Evolutionary conservation across 441 rosid species (phyloP).

Genomic region (Biscutella auriculata): DNA sequence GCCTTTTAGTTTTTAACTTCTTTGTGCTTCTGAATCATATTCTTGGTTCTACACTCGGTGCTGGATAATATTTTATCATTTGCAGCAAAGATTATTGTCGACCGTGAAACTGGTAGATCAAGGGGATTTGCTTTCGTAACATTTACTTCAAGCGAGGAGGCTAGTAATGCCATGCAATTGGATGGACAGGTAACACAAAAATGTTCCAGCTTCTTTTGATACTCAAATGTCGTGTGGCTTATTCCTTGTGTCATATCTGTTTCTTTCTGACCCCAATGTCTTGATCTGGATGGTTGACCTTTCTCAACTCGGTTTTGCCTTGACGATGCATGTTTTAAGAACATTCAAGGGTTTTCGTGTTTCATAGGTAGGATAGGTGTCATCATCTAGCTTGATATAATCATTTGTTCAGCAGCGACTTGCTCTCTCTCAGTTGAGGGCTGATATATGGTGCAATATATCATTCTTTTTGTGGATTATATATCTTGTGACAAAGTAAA

Average conservation of each 20-base stretch:
- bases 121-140: constrained; percentile 92
- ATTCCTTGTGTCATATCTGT: background rate
- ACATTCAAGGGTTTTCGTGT: background rate
- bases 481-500: background rate
- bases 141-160: constrained; percentile 56
- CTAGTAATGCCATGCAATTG: constrained; percentile 72
- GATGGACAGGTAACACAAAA: constrained; percentile 72
- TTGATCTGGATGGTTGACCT: background rate
- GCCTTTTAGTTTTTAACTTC: background rate
- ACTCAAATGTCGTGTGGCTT: background rate
- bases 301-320: background rate
- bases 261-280: background rate
- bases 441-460: background rate
- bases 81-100: constrained; percentile 76
- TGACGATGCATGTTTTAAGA: background rate
- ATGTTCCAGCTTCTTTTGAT: background rate
- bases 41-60: background rate
- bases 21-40: background rate
- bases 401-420: background rate
- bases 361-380: background rate
- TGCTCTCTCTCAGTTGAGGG: background rate
- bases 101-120: constrained; percentile 86
- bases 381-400: background rate
- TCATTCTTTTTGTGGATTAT: background rate
- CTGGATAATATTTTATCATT: background rate